phyloP scores from a whole-genome alignment of 2,329 filamentous ascomycete species.

The Ophiosphaerella herpotricha region DNA sequence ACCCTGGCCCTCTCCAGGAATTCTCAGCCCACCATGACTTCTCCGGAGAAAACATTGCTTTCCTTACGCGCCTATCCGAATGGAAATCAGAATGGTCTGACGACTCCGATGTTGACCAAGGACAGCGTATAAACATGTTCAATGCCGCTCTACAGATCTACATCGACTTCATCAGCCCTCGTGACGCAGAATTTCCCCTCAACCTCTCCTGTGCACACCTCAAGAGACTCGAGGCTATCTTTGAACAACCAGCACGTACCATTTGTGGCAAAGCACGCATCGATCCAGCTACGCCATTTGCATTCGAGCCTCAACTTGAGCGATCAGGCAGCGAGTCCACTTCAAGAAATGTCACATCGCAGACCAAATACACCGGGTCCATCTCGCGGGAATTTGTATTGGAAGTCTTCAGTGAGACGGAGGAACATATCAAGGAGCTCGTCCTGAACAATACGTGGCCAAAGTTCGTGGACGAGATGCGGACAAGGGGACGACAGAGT shows the following conservation, averaged over 20 bases:
- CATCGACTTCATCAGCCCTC: constrained; percentile 14
- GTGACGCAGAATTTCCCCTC: constrained; percentile 17
- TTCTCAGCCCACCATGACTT: constrained; percentile 22
- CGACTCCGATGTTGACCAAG: neutral
- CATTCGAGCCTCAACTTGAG: neutral
- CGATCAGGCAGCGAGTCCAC: neutral
- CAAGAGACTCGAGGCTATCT: constrained; percentile 9
- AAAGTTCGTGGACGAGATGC: constrained; percentile 19
- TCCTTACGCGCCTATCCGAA: constrained; percentile 8
- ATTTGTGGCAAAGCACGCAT: constrained; percentile 6
- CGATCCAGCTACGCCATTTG: constrained; percentile 9
- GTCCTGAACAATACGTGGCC: constrained; percentile 24
- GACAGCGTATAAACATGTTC: constrained; percentile 4
- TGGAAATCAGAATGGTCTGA: constrained; percentile 7
- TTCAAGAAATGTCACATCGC: neutral
- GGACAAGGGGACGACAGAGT: constrained; percentile 2
- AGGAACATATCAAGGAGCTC: constrained; percentile 12
- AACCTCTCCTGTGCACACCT: constrained; percentile 14
- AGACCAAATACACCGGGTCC: neutral
- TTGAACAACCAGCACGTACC: constrained; percentile 6
- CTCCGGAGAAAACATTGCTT: constrained; percentile 21
- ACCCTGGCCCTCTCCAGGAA: constrained; percentile 14
- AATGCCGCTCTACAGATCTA: constrained; percentile 15
- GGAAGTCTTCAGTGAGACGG: constrained; percentile 10
- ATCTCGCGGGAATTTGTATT: constrained; percentile 4